Percentiles rank a stretch among this genome's conserved stretches.
Conservation (phyloP, 192 early-diverging fungal species). For the Coemansia sp. region DNA sequence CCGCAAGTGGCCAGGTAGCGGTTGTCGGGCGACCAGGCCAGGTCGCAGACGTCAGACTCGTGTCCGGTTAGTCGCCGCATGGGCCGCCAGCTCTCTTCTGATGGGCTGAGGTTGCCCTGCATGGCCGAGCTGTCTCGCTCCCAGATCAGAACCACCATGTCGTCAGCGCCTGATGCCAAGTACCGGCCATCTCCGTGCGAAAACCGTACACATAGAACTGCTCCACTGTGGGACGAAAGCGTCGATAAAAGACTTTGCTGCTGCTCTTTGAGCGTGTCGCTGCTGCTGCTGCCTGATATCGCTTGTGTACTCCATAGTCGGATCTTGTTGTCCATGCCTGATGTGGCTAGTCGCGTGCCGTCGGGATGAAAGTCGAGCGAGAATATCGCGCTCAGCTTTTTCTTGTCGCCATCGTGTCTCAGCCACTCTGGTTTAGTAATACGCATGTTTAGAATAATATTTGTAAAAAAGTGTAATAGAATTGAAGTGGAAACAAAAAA, state of each 20-base stretch:
- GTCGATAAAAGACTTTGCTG: constrained; percentile 72
- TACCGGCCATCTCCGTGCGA: constrained; percentile 69
- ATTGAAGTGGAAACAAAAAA: background rate
- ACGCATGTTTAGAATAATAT: constrained; percentile 57
- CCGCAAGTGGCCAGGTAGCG: constrained; percentile 88
- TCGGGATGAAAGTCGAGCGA: constrained; percentile 86
- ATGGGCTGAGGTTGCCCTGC: background rate
- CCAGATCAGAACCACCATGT: constrained; percentile 92
- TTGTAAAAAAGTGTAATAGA: background rate
- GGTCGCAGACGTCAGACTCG: constrained; percentile 89
- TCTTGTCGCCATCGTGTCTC: constrained; percentile 70
- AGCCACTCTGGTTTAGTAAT: constrained; percentile 75
- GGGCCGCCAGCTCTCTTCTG: constrained; percentile 70
- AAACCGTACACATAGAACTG: constrained; percentile 89
- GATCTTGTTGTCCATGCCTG: constrained; percentile 84
- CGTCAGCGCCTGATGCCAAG: constrained; percentile 91
- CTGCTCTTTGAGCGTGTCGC: constrained; percentile 16
- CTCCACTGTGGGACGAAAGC: constrained; percentile 81
- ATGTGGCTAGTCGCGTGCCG: constrained; percentile 82
- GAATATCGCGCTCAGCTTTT: constrained; percentile 70
- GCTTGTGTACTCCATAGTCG: constrained; percentile 86
- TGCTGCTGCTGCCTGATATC: constrained; percentile 24
- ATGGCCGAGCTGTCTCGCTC: constrained; percentile 59
- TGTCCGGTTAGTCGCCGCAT: constrained; percentile 79
- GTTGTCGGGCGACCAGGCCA: constrained; percentile 91